Evolutionary conservation across 257 asterid species (phyloP).

Genomic region (Solanum verrucosum): DNA sequence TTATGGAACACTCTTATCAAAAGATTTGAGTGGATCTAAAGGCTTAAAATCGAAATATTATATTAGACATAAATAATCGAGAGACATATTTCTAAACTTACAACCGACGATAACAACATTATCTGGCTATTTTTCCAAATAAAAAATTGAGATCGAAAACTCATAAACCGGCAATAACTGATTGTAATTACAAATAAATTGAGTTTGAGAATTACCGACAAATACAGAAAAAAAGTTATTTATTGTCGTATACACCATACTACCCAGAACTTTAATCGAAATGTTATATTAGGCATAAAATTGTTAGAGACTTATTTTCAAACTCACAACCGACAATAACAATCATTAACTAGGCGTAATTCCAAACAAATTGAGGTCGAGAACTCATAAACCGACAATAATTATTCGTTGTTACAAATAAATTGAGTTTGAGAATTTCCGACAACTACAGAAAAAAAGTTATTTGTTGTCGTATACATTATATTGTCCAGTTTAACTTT

Average conservation of each 20-base stretch:
- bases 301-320: too few species aligned
- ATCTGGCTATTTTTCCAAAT: neutral
- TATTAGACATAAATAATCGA: neutral
- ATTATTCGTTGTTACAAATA: neutral
- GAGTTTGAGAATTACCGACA: neutral
- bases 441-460: neutral
- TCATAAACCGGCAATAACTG: neutral
- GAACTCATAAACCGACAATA: neutral
- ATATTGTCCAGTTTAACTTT: too few species aligned
- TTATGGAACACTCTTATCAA: too few species aligned
- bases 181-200: too few species aligned
- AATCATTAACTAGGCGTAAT: neutral
- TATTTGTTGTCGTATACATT: neutral
- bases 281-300: neutral
- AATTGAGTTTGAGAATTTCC: neutral
- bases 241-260: neutral
- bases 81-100: neutral
- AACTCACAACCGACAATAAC: neutral
- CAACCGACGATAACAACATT: neutral
- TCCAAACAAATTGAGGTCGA: neutral
- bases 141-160: neutral
- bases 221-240: too few species aligned
- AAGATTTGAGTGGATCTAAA: neutral
- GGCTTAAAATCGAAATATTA: neutral
- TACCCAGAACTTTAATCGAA: neutral